Evolutionary conservation across 2,329 filamentous ascomycete genomes (phyloP).

Genomic region (Penicillium rolfsii): DNA sequence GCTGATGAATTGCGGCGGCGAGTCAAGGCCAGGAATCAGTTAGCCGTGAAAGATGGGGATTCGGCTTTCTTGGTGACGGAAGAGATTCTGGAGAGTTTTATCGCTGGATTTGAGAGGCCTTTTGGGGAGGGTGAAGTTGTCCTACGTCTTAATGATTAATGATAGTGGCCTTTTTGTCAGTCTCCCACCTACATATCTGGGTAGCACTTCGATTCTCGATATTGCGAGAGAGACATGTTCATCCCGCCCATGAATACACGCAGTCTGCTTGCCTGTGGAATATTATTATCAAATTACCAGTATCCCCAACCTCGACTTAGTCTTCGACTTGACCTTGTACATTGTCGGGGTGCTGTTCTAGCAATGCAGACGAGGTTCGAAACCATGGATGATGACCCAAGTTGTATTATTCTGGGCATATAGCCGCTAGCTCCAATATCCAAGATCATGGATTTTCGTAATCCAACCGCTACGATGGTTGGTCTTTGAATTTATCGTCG

Average conservation of each 20-base stretch:
- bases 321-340: background rate
- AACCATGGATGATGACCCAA: background rate
- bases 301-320: background rate
- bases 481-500: background rate
- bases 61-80: slow-evolving; percentile 19
- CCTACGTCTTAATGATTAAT: slow-evolving; percentile 9
- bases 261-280: background rate
- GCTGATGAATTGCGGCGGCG: slow-evolving; percentile 19
- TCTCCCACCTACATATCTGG: background rate
- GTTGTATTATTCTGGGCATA: background rate
- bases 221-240: background rate
- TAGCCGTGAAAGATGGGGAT: slow-evolving; percentile 17
- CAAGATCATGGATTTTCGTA: no score
- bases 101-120: slow-evolving; percentile 22
- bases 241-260: background rate
- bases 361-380: background rate
- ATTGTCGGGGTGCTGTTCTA: background rate
- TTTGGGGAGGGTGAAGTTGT: slow-evolving; percentile 14
- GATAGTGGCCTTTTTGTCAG: background rate
- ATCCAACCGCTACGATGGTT: no score
- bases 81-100: slow-evolving; percentile 15
- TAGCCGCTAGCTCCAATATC: background rate
- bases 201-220: background rate
- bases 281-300: background rate
- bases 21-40: slow-evolving; percentile 16